Evolutionary conservation across 768 basidiomycete genomes (phyloP).

Genomic region (Floccularia luteovirens): DNA sequence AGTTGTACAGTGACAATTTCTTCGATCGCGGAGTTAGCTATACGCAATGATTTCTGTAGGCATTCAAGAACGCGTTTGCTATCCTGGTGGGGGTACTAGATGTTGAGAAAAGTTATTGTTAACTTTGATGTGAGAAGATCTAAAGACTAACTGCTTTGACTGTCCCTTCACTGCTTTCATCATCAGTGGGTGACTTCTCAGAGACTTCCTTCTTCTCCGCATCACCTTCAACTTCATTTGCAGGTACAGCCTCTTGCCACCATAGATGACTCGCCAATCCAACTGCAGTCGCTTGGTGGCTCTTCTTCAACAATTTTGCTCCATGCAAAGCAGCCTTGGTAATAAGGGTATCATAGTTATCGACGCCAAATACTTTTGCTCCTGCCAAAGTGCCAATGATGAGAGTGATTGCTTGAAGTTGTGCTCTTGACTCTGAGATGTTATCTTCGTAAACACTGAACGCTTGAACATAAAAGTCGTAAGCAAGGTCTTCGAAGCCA

Average conservation of each 20-base stretch:
- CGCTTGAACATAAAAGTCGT: constrained; percentile 96
- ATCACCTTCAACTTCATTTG: constrained; percentile 30
- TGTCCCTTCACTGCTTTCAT: constrained; percentile 32
- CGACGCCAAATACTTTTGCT: constrained; percentile 84
- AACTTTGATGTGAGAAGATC: not conserved
- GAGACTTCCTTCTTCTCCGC: constrained; percentile 21
- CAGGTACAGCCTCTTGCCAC: constrained; percentile 77
- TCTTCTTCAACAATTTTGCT: constrained; percentile 94
- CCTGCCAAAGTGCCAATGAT: constrained; percentile 89
- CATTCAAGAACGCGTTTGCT: constrained; percentile 98
- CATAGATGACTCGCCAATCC: constrained; percentile 94
- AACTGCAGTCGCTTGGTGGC: constrained; percentile 94
- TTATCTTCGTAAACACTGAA: constrained; percentile 98
- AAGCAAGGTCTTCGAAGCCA: constrained; percentile 91
- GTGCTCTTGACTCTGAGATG: constrained; percentile 92
- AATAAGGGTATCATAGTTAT: constrained; percentile 96
- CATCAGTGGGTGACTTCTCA: constrained; percentile 29
- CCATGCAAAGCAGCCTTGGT: constrained; percentile 99
- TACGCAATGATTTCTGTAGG: constrained; percentile 91
- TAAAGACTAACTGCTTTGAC: constrained; percentile 46
- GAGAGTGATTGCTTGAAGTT: constrained; percentile 94
- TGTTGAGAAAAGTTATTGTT: constrained; percentile 3
- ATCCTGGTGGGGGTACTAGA: constrained; percentile 80
- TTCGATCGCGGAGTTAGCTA: constrained; percentile 94
- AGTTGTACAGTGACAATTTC: constrained; percentile 95